Evolutionary conservation across 1,284 basidiomycete species (phyloP).

Genomic region (Trichosporon ovoides): DNA sequence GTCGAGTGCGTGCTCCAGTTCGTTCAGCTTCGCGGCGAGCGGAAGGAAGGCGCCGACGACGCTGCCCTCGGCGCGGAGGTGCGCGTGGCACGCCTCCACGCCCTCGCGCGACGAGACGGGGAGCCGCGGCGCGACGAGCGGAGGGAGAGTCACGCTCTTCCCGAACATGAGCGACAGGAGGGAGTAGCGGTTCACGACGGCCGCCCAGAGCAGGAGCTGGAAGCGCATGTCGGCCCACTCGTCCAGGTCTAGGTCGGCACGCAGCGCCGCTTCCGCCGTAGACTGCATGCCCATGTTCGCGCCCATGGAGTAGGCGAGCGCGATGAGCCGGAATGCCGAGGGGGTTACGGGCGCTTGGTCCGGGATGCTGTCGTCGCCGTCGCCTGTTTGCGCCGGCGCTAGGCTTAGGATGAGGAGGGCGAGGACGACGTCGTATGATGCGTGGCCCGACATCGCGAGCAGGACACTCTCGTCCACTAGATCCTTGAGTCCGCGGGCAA

Average conservation of each 20-base stretch:
- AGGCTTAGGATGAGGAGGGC: constrained; percentile 31
- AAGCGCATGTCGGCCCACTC: constrained; percentile 11
- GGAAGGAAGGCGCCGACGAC: constrained; percentile 12
- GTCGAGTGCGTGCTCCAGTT: constrained; percentile 7
- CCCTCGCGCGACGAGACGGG: constrained; percentile 9
- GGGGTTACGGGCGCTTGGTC: constrained; percentile 13
- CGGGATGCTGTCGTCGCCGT: neutral
- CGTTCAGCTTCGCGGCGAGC: neutral
- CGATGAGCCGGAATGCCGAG: constrained; percentile 21
- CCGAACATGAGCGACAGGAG: constrained; percentile 14
- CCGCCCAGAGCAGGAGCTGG: constrained; percentile 18
- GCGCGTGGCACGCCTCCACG: constrained; percentile 12
- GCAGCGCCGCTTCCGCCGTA: constrained; percentile 6
- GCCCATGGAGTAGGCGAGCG: constrained; percentile 29
- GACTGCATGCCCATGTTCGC: constrained; percentile 23
- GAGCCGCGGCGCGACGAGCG: constrained; percentile 11
- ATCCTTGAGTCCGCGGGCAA: neutral
- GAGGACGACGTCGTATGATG: constrained; percentile 26
- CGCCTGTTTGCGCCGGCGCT: constrained; percentile 14
- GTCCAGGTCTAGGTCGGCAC: constrained; percentile 13
- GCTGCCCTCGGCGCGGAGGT: constrained; percentile 12
- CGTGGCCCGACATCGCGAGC: constrained; percentile 24
- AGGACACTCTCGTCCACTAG: constrained; percentile 27
- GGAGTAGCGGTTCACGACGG: constrained; percentile 17
- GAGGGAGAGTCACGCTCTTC: neutral